Base-by-base conservation (phyloP, 1,284 basidiomycete species). In the Sphagnurus paluster region DNA sequence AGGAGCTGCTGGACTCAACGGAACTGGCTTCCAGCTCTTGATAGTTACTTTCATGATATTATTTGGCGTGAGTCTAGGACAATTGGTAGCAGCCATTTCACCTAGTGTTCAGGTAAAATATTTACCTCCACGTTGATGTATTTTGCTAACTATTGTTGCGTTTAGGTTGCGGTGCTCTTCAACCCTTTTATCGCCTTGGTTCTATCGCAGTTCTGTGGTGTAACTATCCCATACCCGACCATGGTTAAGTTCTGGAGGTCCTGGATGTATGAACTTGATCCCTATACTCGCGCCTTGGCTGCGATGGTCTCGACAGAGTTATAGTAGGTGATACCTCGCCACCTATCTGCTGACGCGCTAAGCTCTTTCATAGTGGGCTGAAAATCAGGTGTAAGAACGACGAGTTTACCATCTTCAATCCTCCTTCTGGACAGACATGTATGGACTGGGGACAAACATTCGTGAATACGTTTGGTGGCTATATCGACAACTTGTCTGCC, bases 221-320 rank as follows among this genome's bases (percentile, higher is more conserved):
- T 94, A 24, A 85, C 87, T 2, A 81, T 92, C 43, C 90, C 90
- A 0, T 87, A 78, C 53, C 78, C 82, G 2, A 75, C 75, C 0
- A 68, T 93, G 65, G 73, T 76, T 33, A 64, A 67, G 28, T 93
- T 92, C 75, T 93, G 88, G 84, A 68, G 77, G 52, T 70, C 72
- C 14, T 93, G 90, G 87, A 63, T 91, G 33, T 90, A 90, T 64
- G 69, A 82, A 51, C 65, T 89, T 5, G 72, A 74, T 30, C 83
- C 83, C 0, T 92, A 83, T 68, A 91, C 87, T 2, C 79, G 87
- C 25, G 75, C 82, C n/a, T 67, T 93, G 30, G 75, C 80, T 2
- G 75, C 89, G 10, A 84, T 95, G 71, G 69, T 93, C 44, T 79
- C 87, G 1, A 91, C 87, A 10, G 91, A 90, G 58, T 74, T 98